A percentile compares a stretch with the other conserved stretches of the same genome.
phyloP scores from a whole-genome alignment of 2,329 filamentous ascomycete species.

The Calonectria pteridis region DNA sequence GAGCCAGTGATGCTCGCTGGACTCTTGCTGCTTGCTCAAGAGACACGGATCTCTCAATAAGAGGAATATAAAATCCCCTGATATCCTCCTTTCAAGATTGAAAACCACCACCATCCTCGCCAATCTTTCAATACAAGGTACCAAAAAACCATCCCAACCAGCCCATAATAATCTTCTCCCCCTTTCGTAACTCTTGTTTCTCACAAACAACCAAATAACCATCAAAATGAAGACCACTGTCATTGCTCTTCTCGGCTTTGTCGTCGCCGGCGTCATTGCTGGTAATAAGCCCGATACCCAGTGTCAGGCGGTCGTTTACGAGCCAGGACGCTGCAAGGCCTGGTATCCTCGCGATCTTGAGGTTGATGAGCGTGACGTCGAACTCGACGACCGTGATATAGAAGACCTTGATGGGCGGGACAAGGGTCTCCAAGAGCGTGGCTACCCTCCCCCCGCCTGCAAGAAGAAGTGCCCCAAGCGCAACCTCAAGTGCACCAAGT shows the following conservation, averaged over 20 bases:
- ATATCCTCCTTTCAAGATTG: no score
- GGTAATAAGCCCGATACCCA: background rate
- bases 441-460: conserved; percentile 22
- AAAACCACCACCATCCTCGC: no score
- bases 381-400: no score
- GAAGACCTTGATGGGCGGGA: no score
- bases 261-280: conserved; percentile 33
- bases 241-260: conserved; percentile 21
- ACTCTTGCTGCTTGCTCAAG: no score
- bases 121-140: no score
- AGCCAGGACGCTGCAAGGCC: conserved; percentile 6
- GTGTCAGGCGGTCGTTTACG: no score
- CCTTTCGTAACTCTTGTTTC: background rate
- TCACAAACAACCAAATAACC: background rate
- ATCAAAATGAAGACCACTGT: background rate
- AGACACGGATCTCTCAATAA: no score
- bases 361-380: background rate
- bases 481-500: conserved; percentile 35
- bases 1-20: no score
- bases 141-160: no score
- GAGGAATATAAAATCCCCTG: no score
- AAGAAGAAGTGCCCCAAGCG: conserved; percentile 34
- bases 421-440: conserved; percentile 1
- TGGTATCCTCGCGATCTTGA: conserved; percentile 11
- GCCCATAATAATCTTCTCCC: no score